Base-by-base conservation (phyloP, 202 grass and related monocot genomes). In the Hordeum pubiflorum region DNA sequence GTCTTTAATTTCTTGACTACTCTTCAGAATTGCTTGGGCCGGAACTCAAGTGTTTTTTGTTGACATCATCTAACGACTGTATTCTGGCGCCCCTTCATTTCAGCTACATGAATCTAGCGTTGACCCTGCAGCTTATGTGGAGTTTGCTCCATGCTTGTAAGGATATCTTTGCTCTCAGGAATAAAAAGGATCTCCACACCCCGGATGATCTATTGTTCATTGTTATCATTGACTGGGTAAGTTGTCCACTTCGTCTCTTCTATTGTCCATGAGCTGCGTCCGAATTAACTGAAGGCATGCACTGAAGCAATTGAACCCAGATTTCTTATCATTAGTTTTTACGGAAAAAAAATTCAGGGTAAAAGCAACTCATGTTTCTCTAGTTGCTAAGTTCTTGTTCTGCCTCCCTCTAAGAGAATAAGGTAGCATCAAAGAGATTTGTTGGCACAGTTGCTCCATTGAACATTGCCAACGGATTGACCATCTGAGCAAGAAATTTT, bases 41-140 rank as follows among this genome's bases (percentile, higher is more conserved):
- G n/a, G 17, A 6, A 43, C 34, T 63, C 18, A 79, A 38, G 4
- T 12, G 2, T 14, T 17, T 6, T 34, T 67, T 67, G 3, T 27
- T 80, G 6, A 26, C 7, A 29, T 72, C 39, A 17, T 72, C 31
- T 78, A 63, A 66, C 21, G 9, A 4, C 26, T 50, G 14, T 58
- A 78, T 58, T 67, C 9, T 41, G 74, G 72, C 74, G 10, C 58
- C 44, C 32, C 12, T 89, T 43, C 24, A 63, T 43, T 81, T 76
- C 76, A 93, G 91, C 79, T 93, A 84, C 77, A 84, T 91, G 80
- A 91, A 79, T 83, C 81, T 86, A 81, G 86, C 83, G 50, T 89
- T 93, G 91, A 80, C 77, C 29, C 80, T 93, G 50, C 91, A 93
- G 71, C 70, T 87, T 37, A 66, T 93, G 61, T 93, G 91, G 91